These are phyloP conservation scores for Rhipidocladum racemiflorum DNA, from an alignment of 176 grass and related monocot species.

Conservation along the genomic window DNA sequence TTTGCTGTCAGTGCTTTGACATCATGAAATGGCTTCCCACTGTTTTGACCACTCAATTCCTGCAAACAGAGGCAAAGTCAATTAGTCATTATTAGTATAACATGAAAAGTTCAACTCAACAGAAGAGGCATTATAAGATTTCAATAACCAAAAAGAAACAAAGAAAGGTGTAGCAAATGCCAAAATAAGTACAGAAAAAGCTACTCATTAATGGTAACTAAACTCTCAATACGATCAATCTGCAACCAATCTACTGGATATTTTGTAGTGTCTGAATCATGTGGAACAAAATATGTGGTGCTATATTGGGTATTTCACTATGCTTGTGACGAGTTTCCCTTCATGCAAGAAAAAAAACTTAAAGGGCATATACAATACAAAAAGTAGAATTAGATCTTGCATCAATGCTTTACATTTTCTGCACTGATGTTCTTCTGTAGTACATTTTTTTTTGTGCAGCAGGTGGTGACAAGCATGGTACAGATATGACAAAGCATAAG, in stretches of 20 bases:
- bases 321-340: not conserved
- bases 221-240: not conserved
- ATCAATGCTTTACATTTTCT: not conserved
- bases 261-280: not conserved
- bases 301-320: not conserved
- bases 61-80: constrained; percentile 8
- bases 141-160: constrained; percentile 27
- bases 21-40: constrained; percentile 64
- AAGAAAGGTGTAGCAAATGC: too few relatives aligned
- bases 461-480: not conserved
- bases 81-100: too few relatives aligned
- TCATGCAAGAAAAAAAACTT: not conserved
- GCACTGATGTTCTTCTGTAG: not conserved
- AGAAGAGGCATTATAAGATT: not conserved
- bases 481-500: not conserved
- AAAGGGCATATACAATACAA: not conserved
- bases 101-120: not conserved
- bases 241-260: not conserved
- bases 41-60: constrained; percentile 66
- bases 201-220: not conserved
- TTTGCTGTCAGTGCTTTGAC: constrained; percentile 74
- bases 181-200: not conserved
- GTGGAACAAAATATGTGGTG: not conserved
- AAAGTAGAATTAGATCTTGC: not conserved
- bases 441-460: constrained; percentile 6